These are phyloP conservation scores for Ramularia endophylla DNA, from an alignment of 2,329 filamentous ascomycete species.

Conservation along the genomic window DNA sequence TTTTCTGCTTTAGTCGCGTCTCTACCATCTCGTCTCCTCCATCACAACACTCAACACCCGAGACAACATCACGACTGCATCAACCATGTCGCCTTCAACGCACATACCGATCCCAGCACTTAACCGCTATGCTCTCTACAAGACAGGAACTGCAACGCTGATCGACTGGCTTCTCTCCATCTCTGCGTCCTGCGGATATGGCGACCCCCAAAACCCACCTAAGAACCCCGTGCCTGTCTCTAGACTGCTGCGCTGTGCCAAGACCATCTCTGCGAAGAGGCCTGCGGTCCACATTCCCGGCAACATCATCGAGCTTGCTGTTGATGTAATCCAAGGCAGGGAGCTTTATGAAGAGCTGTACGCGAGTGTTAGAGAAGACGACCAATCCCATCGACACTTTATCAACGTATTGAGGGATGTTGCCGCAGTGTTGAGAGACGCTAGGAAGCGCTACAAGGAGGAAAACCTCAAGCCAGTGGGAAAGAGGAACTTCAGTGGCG, in stretches of 20 bases:
- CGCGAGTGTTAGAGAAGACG: background rate
- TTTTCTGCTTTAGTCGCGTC: no score
- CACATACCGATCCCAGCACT: no score
- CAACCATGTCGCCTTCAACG: no score
- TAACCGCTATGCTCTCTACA: no score
- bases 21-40: no score
- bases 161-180: no score
- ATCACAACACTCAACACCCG: no score
- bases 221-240: background rate
- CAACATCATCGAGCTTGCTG: background rate
- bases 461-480: no score
- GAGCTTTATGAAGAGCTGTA: background rate
- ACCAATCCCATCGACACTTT: background rate
- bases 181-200: slow-evolving; percentile 1
- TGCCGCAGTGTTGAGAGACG: background rate
- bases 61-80: no score
- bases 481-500: no score
- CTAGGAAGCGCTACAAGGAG: background rate
- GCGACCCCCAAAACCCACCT: background rate
- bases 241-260: slow-evolving; percentile 1
- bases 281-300: background rate
- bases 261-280: background rate
- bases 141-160: no score
- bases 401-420: background rate
- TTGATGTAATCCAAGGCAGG: slow-evolving; percentile 1